Conservation (phyloP, 306 rosid genomes). For the Rubus parviflorus region DNA sequence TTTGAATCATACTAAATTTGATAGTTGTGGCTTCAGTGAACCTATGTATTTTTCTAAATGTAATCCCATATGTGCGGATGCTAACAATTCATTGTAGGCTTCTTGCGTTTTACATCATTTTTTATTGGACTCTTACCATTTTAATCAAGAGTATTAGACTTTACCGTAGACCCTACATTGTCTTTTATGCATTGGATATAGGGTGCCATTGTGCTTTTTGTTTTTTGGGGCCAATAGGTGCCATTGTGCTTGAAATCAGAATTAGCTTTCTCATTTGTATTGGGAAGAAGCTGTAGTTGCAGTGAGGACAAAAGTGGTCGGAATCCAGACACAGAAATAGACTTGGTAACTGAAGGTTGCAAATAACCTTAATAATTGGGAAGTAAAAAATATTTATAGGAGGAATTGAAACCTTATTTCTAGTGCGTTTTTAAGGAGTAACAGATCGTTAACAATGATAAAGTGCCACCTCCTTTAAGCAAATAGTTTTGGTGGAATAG, state of each 20-base stretch:
- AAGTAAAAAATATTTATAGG: background rate
- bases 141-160: background rate
- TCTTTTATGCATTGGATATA: background rate
- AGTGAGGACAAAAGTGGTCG: background rate
- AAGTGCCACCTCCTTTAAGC: background rate
- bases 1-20: constrained; percentile 4
- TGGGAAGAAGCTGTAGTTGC: background rate
- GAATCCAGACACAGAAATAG: background rate
- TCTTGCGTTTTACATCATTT: background rate
- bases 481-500: background rate
- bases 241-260: background rate
- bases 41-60: background rate
- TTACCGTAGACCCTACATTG: background rate
- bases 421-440: background rate
- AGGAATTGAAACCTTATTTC: background rate
- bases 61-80: background rate
- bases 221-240: background rate
- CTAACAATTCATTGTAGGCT: background rate
- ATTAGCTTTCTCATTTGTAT: background rate
- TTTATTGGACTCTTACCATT: background rate
- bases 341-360: background rate
- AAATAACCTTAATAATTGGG: background rate
- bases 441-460: background rate
- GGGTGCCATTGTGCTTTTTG: background rate
- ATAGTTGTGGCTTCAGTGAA: constrained; percentile 10